These are phyloP conservation scores for Trametes cinnabarina DNA, from an alignment of 768 basidiomycete genomes.

Conservation along the genomic window DNA sequence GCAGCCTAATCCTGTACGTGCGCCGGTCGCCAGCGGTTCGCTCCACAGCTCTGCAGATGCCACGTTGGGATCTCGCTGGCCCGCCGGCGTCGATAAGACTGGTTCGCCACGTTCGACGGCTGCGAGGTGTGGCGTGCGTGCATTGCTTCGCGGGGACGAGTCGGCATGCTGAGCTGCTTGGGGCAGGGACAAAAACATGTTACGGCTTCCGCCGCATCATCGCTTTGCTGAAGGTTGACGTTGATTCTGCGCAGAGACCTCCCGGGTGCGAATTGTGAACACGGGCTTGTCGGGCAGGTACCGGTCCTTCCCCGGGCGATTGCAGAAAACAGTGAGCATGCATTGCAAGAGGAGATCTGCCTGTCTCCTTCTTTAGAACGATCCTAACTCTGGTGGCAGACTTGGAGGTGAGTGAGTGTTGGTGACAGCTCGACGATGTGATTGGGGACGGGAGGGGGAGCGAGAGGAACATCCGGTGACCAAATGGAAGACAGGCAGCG, in stretches of 20 bases:
- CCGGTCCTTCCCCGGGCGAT: no score
- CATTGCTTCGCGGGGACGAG: background rate
- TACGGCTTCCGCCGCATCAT: background rate
- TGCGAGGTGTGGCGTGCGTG: constrained; percentile 2
- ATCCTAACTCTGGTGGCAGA: background rate
- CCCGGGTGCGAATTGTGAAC: no score
- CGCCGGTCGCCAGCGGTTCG: background rate
- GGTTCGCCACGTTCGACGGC: background rate
- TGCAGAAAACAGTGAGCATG: no score
- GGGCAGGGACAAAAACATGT: background rate
- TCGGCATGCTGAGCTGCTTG: background rate
- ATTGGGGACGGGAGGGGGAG: no score
- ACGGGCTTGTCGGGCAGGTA: no score
- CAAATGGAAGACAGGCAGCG: background rate
- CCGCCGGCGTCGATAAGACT: background rate
- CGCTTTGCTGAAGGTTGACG: no score
- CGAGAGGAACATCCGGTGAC: background rate
- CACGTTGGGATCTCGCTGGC: background rate
- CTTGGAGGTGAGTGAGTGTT: background rate
- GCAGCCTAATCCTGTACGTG: no score
- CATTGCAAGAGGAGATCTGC: background rate
- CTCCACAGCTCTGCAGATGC: background rate
- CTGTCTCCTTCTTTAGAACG: background rate
- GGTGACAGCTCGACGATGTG: background rate
- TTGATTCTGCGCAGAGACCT: no score